These are phyloP conservation scores for Alternaria ethzedia DNA, from an alignment of 2,329 filamentous ascomycete genomes.

Conservation along the genomic window DNA sequence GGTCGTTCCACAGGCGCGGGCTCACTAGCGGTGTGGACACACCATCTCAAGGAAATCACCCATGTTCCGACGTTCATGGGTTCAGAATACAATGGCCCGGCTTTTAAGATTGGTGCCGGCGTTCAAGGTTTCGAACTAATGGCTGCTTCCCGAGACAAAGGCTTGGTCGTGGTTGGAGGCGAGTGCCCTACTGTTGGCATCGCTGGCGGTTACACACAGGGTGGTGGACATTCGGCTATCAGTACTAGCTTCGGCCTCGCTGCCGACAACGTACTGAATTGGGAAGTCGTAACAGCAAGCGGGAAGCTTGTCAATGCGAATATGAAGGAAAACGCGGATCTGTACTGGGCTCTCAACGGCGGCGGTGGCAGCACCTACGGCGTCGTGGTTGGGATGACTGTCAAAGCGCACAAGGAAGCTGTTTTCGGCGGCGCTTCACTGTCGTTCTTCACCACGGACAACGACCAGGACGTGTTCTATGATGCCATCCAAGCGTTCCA, in stretches of 20 bases:
- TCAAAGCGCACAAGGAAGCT: conserved; percentile 27
- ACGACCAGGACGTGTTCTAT: conserved; percentile 20
- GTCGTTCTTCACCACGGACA: conserved; percentile 17
- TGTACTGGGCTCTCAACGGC: conserved; percentile 39
- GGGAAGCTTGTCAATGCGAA: conserved; percentile 27
- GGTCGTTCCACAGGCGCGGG: conserved; percentile 24
- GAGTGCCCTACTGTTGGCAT: conserved; percentile 54
- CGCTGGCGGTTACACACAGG: conserved; percentile 37
- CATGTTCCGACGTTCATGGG: conserved; percentile 15
- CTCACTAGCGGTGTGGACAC: conserved; percentile 27
- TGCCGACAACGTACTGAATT: conserved; percentile 30
- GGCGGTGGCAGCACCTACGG: conserved; percentile 38
- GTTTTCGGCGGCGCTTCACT: conserved; percentile 22
- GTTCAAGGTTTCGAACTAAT: conserved; percentile 31
- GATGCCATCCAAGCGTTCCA: conserved; percentile 26
- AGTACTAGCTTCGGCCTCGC: conserved; percentile 50
- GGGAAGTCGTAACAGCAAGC: conserved; percentile 31
- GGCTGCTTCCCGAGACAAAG: conserved; percentile 22
- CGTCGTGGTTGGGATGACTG: conserved; percentile 28
- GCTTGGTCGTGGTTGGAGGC: conserved; percentile 26
- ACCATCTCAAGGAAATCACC: conserved; percentile 26
- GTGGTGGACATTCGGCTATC: conserved; percentile 61
- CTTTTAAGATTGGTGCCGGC: conserved; percentile 35
- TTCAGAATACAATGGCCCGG: conserved; percentile 21
- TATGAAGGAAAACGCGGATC: conserved; percentile 21